Conservation (phyloP, 208 protist species). For the Hexamita inflata region DNA sequence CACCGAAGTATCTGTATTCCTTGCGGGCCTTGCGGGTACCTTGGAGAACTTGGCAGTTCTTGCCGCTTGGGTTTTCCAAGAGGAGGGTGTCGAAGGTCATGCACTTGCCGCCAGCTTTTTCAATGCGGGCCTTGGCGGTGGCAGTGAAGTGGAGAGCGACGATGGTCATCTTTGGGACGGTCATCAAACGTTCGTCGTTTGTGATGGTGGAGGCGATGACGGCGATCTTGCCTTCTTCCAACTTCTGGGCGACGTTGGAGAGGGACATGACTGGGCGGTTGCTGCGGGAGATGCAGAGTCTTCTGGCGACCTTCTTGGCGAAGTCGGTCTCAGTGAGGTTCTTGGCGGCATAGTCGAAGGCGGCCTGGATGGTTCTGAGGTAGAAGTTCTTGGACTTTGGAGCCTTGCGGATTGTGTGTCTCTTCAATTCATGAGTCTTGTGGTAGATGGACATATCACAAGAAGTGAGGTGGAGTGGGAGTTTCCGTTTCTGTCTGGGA, state of each 20-base stretch:
- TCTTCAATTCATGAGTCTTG: background rate
- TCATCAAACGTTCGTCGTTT: slow-evolving; percentile 86
- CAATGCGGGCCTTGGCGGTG: slow-evolving; percentile 84
- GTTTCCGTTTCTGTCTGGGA: too few relatives aligned
- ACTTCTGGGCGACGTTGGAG: slow-evolving; percentile 64
- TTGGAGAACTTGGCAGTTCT: slow-evolving; percentile 86
- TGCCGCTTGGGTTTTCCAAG: slow-evolving; percentile 78
- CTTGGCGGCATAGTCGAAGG: too few relatives aligned
- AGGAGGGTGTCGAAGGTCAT: slow-evolving; percentile 98
- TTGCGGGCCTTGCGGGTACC: slow-evolving; percentile 76
- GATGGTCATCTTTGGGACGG: slow-evolving; percentile 59
- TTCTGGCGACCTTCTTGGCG: slow-evolving; percentile 86
- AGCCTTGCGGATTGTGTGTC: background rate
- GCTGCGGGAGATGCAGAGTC: slow-evolving; percentile 77
- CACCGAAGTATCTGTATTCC: slow-evolving; percentile 89
- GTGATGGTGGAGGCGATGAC: slow-evolving; percentile 93
- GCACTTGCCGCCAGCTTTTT: slow-evolving; percentile 85
- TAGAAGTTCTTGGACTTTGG: slow-evolving; percentile 6
- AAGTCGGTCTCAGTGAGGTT: slow-evolving; percentile 74
- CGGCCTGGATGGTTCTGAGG: background rate
- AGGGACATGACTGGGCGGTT: slow-evolving; percentile 86
- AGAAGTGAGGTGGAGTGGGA: too few relatives aligned
- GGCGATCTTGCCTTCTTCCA: slow-evolving; percentile 76
- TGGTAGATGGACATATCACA: background rate
- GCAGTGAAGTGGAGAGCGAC: slow-evolving; percentile 94